Evolutionary conservation across 2,329 filamentous ascomycete species (phyloP).

Genomic region (Didymosphaeria variabile): DNA sequence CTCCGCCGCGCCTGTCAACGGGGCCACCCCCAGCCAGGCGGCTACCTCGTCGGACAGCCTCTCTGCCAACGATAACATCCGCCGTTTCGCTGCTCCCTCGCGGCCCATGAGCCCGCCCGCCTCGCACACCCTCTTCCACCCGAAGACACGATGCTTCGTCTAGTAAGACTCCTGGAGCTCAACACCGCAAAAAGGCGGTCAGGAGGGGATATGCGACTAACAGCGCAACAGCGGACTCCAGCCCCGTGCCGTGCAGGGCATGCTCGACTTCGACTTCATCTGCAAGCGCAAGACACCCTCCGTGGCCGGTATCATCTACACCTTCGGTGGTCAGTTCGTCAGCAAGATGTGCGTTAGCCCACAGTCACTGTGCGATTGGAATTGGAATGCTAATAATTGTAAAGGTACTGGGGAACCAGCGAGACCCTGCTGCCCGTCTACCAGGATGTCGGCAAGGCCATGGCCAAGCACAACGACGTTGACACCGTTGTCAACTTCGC

Average conservation of each 20-base stretch:
- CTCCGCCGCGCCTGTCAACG: constrained; percentile 50
- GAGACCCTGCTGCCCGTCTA: constrained; percentile 99
- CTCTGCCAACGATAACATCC: constrained; percentile 98
- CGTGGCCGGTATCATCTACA: constrained; percentile 99
- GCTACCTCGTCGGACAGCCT: constrained; percentile 48
- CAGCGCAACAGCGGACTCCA: constrained; percentile 77
- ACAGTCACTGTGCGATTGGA: constrained; percentile 16
- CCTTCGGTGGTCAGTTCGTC: constrained; percentile 99
- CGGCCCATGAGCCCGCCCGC: constrained; percentile 88
- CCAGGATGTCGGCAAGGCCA: constrained; percentile 90
- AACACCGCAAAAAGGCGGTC: constrained; percentile 3
- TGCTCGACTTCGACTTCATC: constrained; percentile 99
- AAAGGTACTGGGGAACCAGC: constrained; percentile 96
- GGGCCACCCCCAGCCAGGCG: constrained; percentile 42
- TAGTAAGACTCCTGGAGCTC: constrained; percentile 68
- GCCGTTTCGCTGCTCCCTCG: constrained; percentile 92
- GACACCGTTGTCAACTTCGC: constrained; percentile 99
- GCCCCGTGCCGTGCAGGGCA: constrained; percentile 73
- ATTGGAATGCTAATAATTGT: constrained; percentile 27
- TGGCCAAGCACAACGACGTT: constrained; percentile 95
- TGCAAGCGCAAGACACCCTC: constrained; percentile 98
- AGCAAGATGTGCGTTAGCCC: constrained; percentile 84
- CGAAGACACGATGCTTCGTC: constrained; percentile 99
- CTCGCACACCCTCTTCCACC: constrained; percentile 93
- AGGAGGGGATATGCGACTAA: constrained; percentile 30